Conservation (phyloP, 2,329 filamentous ascomycete genomes). For the Neurospora sp. region DNA sequence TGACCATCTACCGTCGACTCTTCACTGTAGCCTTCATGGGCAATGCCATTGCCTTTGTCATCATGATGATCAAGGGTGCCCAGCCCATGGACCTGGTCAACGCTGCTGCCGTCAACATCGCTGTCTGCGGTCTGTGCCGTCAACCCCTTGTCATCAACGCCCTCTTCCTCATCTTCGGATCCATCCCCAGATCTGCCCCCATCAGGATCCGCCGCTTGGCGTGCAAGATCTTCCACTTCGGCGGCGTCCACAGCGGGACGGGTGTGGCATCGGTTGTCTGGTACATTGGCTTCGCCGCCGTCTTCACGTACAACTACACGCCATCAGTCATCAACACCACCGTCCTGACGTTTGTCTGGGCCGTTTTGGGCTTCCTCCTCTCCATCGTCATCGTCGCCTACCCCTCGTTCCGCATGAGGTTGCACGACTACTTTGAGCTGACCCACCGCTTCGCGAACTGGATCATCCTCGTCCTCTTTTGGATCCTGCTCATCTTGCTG, state of each 20-base stretch:
- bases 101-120: slow-evolving; percentile 30
- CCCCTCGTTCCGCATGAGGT: slow-evolving; percentile 49
- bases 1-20: slow-evolving; percentile 46
- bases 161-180: slow-evolving; percentile 35
- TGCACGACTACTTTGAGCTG: slow-evolving; percentile 61
- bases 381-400: slow-evolving; percentile 54
- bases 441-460: slow-evolving; percentile 67
- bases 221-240: slow-evolving; percentile 42
- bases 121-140: slow-evolving; percentile 39
- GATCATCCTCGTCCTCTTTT: slow-evolving; percentile 40
- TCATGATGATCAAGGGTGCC: slow-evolving; percentile 27
- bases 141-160: slow-evolving; percentile 44
- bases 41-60: slow-evolving; percentile 39
- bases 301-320: slow-evolving; percentile 26
- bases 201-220: slow-evolving; percentile 36
- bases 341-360: slow-evolving; percentile 39
- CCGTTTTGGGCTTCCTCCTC: slow-evolving; percentile 45
- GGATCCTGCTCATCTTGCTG: slow-evolving; percentile 24
- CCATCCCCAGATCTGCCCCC: slow-evolving; percentile 32
- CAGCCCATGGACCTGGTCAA: slow-evolving; percentile 16
- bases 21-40: slow-evolving; percentile 42
- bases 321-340: slow-evolving; percentile 22
- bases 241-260: slow-evolving; percentile 40
- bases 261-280: slow-evolving; percentile 39
- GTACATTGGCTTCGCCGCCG: slow-evolving; percentile 34